Evolutionary conservation across 257 asterid species (phyloP).

Genomic region (Cordia subcordata): DNA sequence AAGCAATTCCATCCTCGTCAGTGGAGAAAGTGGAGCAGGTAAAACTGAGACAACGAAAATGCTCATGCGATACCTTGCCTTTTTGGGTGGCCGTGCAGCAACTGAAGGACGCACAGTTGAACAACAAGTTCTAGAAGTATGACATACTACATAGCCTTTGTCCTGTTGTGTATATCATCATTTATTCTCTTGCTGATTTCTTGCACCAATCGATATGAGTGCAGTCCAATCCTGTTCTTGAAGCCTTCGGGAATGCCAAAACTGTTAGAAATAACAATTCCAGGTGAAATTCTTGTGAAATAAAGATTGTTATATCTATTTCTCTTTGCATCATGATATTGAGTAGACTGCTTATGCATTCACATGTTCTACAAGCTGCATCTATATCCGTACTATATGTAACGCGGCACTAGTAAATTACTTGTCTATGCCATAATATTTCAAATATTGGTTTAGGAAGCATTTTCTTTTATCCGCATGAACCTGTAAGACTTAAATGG

Average conservation of each 20-base stretch:
- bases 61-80: constrained; percentile 97
- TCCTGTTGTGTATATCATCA: constrained; percentile 15
- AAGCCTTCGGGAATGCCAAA: constrained; percentile 99
- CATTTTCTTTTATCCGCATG: too few species aligned
- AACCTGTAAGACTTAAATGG: too few species aligned
- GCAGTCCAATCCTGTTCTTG: constrained; percentile 99
- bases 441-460: too few species aligned
- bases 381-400: too few species aligned
- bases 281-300: constrained; percentile 57
- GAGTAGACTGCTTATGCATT: too few species aligned
- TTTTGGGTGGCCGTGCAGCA: constrained; percentile 88
- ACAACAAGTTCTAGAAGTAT: constrained; percentile 98
- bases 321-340: not conserved
- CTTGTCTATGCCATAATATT: too few species aligned
- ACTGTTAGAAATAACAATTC: constrained; percentile 97
- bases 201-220: constrained; percentile 23
- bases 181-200: constrained; percentile 22
- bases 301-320: constrained; percentile 12
- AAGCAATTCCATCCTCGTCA: constrained; percentile 96
- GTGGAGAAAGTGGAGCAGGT: constrained; percentile 99
- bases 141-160: constrained; percentile 19
- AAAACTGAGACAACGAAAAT: constrained; percentile 98
- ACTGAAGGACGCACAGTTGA: constrained; percentile 99
- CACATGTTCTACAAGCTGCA: too few species aligned
- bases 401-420: too few species aligned